Conservation (phyloP, 352 stramenopile species). For the Saprolegnia diclina region DNA sequence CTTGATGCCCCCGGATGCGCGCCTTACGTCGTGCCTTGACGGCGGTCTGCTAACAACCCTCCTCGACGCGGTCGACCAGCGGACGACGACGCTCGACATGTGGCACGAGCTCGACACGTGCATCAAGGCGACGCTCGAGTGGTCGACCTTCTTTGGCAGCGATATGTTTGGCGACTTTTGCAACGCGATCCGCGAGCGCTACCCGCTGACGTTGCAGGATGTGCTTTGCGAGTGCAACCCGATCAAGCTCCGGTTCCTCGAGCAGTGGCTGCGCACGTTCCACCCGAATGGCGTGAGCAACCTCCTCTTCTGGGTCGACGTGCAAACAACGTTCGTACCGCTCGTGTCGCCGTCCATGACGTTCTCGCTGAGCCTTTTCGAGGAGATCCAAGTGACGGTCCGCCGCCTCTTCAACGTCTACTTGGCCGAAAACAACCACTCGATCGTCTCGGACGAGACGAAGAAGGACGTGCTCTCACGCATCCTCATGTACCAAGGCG, state of each 20-base stretch:
- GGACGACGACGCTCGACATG: constrained; percentile 45
- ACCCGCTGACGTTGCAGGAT: constrained; percentile 56
- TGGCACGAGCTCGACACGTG: constrained; percentile 53
- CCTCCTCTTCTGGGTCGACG: constrained; percentile 65
- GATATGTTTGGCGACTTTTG: constrained; percentile 49
- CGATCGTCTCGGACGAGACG: constrained; percentile 42
- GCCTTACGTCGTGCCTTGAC: neutral
- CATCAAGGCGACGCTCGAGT: constrained; percentile 47
- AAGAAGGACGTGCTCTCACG: constrained; percentile 54
- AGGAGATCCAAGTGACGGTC: constrained; percentile 60
- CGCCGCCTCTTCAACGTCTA: constrained; percentile 62
- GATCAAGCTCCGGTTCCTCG: constrained; percentile 45
- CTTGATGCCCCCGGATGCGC: too few relatives aligned
- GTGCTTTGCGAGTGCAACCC: constrained; percentile 48
- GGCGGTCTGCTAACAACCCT: constrained; percentile 35
- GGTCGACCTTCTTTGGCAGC: constrained; percentile 43
- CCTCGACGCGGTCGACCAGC: constrained; percentile 30
- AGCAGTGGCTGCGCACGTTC: constrained; percentile 38
- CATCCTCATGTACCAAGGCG: constrained; percentile 64
- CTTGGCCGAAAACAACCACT: constrained; percentile 42
- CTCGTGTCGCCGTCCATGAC: constrained; percentile 36
- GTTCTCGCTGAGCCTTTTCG: constrained; percentile 67
- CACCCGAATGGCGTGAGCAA: constrained; percentile 41
- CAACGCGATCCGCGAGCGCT: constrained; percentile 43
- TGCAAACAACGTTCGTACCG: constrained; percentile 63